Percentiles rank a stretch among this genome's conserved stretches.
Conservation (phyloP, 1,139 yeast species). For the Pichia terricola region DNA sequence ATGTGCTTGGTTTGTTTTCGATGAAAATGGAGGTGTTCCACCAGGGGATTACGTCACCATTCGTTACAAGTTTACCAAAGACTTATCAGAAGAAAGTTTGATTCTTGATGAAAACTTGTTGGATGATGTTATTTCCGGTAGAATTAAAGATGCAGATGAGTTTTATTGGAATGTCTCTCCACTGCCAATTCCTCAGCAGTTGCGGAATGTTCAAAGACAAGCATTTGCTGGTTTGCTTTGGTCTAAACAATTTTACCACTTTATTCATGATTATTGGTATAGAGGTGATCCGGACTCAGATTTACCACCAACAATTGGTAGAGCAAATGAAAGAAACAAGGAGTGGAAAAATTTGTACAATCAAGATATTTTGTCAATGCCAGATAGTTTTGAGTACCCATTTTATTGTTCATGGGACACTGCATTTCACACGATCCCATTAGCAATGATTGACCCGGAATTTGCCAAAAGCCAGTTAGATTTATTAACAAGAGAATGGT, state of each 20-base stretch:
- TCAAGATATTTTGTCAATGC: slow-evolving; percentile 82
- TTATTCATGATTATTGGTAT: slow-evolving; percentile 82
- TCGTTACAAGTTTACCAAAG: slow-evolving; percentile 53
- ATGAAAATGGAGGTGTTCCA: slow-evolving; percentile 67
- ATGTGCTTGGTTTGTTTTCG: slow-evolving; percentile 76
- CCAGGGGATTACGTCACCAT: slow-evolving; percentile 85
- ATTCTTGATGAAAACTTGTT: slow-evolving; percentile 72
- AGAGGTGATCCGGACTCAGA: slow-evolving; percentile 76
- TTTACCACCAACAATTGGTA: slow-evolving; percentile 64
- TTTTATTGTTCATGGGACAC: slow-evolving; percentile 98
- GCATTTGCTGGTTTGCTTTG: slow-evolving; percentile 92
- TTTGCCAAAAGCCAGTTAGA: slow-evolving; percentile 89
- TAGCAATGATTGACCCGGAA: slow-evolving; percentile 91
- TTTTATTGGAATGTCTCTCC: slow-evolving; percentile 90
- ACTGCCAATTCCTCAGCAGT: slow-evolving; percentile 71
- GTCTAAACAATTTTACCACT: slow-evolving; percentile 90
- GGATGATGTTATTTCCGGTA: slow-evolving; percentile 61
- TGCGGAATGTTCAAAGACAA: slow-evolving; percentile 83
- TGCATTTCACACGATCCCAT: slow-evolving; percentile 90
- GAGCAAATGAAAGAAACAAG: slow-evolving; percentile 77
- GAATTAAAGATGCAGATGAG: slow-evolving; percentile 88
- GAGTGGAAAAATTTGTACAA: slow-evolving; percentile 89
- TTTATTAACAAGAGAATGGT: slow-evolving; percentile 88
- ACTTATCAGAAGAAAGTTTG: slow-evolving; percentile 28
- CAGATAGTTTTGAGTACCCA: slow-evolving; percentile 96